These are phyloP conservation scores for Aspergillus niger DNA, from an alignment of 2,329 filamentous ascomycete genomes.

Conservation along the genomic window DNA sequence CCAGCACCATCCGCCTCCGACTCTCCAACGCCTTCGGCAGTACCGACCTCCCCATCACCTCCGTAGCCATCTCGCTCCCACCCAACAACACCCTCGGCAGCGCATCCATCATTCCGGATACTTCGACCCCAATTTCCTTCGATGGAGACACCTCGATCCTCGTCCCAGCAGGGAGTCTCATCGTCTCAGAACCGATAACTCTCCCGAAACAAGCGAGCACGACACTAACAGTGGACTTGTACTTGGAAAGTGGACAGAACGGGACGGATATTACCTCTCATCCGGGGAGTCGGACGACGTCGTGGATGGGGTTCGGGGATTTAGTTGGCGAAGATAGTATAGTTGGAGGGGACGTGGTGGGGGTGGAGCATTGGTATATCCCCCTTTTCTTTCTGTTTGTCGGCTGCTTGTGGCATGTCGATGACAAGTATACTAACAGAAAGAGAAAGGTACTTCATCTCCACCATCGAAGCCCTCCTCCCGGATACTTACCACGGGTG, in stretches of 20 bases:
- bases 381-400: too few relatives aligned
- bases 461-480: conserved; percentile 58
- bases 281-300: conserved; percentile 65
- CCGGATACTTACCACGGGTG: conserved; percentile 49
- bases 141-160: conserved; percentile 54
- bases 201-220: conserved; percentile 54
- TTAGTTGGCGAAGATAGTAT: conserved; percentile 54
- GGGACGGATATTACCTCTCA: conserved; percentile 63
- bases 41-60: conserved; percentile 61
- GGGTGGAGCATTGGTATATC: conserved; percentile 47
- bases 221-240: conserved; percentile 61
- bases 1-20: conserved; percentile 60
- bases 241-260: conserved; percentile 58
- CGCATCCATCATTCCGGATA: conserved; percentile 54
- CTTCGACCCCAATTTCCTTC: conserved; percentile 60
- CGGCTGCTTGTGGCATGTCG: background rate
- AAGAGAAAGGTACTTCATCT: conserved; percentile 59
- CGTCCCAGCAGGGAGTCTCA: conserved; percentile 59
- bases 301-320: conserved; percentile 62
- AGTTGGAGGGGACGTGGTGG: conserved; percentile 37
- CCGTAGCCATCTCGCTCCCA: conserved; percentile 60
- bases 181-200: conserved; percentile 63
- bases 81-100: conserved; percentile 46
- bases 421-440: conserved; percentile 22
- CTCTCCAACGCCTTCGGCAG: conserved; percentile 67